Evolutionary conservation across 768 basidiomycete genomes (phyloP).

Genomic region (Lanmaoa pseudosensibilis): DNA sequence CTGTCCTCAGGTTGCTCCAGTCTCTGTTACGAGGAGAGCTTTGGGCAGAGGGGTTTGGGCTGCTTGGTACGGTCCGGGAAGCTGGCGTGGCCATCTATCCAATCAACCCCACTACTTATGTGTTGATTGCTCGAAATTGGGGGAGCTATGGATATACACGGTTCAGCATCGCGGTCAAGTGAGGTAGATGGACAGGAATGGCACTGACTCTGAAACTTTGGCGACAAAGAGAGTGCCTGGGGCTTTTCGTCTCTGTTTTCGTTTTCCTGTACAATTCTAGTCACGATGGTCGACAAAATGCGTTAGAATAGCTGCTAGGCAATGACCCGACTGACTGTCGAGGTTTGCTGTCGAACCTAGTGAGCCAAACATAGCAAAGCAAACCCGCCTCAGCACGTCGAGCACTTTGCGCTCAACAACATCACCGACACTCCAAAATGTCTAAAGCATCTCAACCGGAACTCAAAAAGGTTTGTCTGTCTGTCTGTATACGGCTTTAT

Average conservation of each 20-base stretch:
- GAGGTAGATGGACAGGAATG: neutral
- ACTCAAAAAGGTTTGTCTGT: constrained; percentile 84
- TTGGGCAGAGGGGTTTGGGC: constrained; percentile 28
- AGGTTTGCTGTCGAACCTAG: neutral
- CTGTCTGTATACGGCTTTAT: constrained; percentile 1
- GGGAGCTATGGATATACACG: constrained; percentile 6
- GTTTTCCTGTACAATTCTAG: neutral
- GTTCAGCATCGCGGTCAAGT: constrained; percentile 13
- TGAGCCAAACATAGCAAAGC: constrained; percentile 36
- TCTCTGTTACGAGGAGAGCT: constrained; percentile 37
- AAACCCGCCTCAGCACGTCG: constrained; percentile 2
- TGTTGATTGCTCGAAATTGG: constrained; percentile 1
- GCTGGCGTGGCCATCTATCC: constrained; percentile 46
- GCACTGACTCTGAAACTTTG: constrained; percentile 15
- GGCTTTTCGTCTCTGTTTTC: neutral
- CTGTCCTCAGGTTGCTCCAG: constrained; percentile 41
- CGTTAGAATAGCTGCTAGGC: neutral
- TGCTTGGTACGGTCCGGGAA: constrained; percentile 29
- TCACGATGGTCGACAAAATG: neutral
- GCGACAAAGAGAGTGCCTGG: neutral
- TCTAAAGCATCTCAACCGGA: constrained; percentile 96
- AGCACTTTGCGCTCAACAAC: neutral
- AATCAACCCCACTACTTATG: neutral
- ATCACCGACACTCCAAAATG: constrained; percentile 45
- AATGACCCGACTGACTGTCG: neutral